Percentiles rank a stretch among this genome's conserved stretches.
These are phyloP conservation scores for Astrephomene gubernaculifera DNA, from an alignment of 139 green algal genomes.

Conservation along the genomic window DNA sequence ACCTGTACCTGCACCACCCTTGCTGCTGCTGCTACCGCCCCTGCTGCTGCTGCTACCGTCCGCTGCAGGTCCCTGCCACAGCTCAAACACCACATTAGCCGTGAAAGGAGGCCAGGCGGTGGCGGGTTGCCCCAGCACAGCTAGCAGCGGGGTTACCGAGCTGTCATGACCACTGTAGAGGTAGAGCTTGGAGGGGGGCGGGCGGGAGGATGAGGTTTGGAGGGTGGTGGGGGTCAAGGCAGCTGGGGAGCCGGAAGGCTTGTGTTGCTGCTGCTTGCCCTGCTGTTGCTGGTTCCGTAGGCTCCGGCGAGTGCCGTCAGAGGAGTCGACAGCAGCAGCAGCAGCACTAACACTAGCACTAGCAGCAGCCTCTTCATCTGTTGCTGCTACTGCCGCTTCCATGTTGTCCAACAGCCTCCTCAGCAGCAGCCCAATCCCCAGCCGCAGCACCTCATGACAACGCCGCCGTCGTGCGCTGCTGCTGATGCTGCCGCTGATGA, in stretches of 20 bases:
- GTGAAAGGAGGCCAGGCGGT: slow-evolving; percentile 67
- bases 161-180: slow-evolving; percentile 75
- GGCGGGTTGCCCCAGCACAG: slow-evolving; percentile 34
- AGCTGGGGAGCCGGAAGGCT: no score
- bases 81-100: slow-evolving; percentile 67
- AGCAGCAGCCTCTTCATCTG: no score
- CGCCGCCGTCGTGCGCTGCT: background rate
- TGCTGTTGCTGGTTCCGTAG: background rate
- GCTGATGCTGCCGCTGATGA: no score
- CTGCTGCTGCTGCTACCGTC: no score
- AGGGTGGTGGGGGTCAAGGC: no score
- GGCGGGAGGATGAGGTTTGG: no score
- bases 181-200: slow-evolving; percentile 44
- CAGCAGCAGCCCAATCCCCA: slow-evolving; percentile 69
- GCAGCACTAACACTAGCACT: no score
- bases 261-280: no score
- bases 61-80: slow-evolving; percentile 58
- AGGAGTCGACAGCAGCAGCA: background rate
- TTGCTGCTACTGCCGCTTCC: slow-evolving; percentile 15
- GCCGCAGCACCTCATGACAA: slow-evolving; percentile 56
- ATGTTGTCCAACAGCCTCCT: slow-evolving; percentile 59
- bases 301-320: background rate
- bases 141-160: slow-evolving; percentile 72
- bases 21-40: background rate
- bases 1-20: no score